These are phyloP conservation scores for Camellia lanceoleosa DNA, from an alignment of 148 eudicot species.

Conservation along the genomic window DNA sequence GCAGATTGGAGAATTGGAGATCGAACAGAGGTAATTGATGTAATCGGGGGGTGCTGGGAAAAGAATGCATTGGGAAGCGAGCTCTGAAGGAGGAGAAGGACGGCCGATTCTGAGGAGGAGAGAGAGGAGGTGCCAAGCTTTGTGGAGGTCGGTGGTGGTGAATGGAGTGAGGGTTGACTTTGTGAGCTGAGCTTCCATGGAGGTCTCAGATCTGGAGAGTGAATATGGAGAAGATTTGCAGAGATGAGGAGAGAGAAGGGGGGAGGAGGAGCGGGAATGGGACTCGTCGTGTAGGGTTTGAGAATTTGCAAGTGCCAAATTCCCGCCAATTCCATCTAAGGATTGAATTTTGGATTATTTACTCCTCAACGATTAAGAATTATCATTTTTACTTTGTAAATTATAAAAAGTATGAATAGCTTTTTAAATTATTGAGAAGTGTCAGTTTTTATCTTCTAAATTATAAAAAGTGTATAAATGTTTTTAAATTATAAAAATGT, in stretches of 20 bases:
- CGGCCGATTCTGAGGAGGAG: slow-evolving; percentile 40
- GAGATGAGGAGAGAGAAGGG: slow-evolving; percentile 7
- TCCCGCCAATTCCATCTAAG: slow-evolving; percentile 24
- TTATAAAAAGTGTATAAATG: no score
- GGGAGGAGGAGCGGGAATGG: slow-evolving; percentile 6
- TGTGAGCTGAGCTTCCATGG: slow-evolving; percentile 23
- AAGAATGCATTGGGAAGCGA: slow-evolving; percentile 40
- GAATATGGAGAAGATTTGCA: not conserved
- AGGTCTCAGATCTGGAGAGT: slow-evolving; percentile 5
- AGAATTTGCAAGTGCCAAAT: slow-evolving; percentile 14
- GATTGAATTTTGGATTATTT: no score
- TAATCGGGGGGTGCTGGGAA: slow-evolving; percentile 36
- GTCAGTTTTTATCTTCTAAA: no score
- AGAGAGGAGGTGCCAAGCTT: slow-evolving; percentile 59
- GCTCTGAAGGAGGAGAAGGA: slow-evolving; percentile 44
- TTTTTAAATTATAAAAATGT: no score
- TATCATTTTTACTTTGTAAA: no score
- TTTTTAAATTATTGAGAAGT: no score
- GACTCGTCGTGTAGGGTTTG: slow-evolving; percentile 10
- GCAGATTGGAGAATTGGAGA: slow-evolving; percentile 61
- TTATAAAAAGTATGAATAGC: no score
- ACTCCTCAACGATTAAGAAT: no score
- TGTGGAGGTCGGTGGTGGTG: slow-evolving; percentile 15
- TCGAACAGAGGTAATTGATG: slow-evolving; percentile 45
- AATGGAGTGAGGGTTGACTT: slow-evolving; percentile 18